Evolutionary conservation across 2,329 filamentous ascomycete genomes (phyloP), one percentile per base, ranked within the genome.

Genomic region (Lecanicillium sp.): DNA sequence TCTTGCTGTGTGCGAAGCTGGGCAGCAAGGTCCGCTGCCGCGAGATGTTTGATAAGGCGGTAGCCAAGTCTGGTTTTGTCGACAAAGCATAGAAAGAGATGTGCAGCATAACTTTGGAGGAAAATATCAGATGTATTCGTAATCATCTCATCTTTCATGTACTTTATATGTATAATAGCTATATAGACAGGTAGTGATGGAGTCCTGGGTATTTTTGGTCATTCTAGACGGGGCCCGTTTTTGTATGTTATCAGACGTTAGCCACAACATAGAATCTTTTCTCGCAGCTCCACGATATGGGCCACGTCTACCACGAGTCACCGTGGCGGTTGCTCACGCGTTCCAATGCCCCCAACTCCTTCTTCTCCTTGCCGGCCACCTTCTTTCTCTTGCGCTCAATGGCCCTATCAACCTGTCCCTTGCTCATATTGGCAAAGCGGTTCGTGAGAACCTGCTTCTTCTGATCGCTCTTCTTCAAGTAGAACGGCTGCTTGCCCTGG

Each of bases 301-400:
- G n/a, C n/a, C n/a, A n/a, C n/a, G n/a, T n/a, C n/a, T n/a, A n/a
- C n/a, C n/a, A 25, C 11, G 7, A 25, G 11, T 25, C 22, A 7
- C 11, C 37, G 10, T 22, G 31, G 36, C 42, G 41, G 37, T 32
- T 31, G 41, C 46, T 48, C n/a, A 49, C 42, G 17, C 63, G 55
- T 46, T 62, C 50, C 49, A 67, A 41, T 15, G 48, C 56, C 39
- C 54, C 61, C 72, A 89, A 68, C 46, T 79, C 74, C 66, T 79
- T 94, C 68, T 84, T 84, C 72, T 97, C 92, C 69, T 84, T 90
- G 9, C 77, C 71, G 1, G 85, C 79, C 38, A 87, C 69, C 81
- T 95, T 96, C 81, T 95, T 96, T 61, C 87, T 70, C 65, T 84
- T 80, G 57, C 86, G 74, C 71, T 94, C 87, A 53, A 97, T 86